Evolutionary conservation across 2,329 filamentous ascomycete genomes (phyloP), one percentile per base, ranked within the genome.

Genomic region (Chaetothyriales sp.): DNA sequence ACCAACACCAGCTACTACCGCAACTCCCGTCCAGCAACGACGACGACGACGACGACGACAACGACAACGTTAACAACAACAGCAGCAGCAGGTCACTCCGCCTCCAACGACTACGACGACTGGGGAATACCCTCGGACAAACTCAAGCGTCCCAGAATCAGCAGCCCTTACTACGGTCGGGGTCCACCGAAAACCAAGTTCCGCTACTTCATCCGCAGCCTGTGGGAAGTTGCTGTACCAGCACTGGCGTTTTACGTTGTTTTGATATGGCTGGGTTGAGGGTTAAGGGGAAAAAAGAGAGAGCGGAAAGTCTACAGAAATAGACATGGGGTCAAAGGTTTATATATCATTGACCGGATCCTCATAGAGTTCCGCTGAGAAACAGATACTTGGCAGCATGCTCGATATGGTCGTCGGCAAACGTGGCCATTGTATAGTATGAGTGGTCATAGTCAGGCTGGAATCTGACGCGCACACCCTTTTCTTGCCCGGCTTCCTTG

Each of bases 391-490:
- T 95, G 58, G 89, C 90, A 53, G 88, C 88, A 70, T 93, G 87
- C 62, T 86, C 82, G 59, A 96, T 77, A 68, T 98, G 92, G 61
- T 96, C 89, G 62, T 86, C 83, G 44, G 83, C 79, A 66, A 98
- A 98, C 15, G 80, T 81, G 36, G 89, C 83, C 74, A 98, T 93
- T 69, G 95, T 95, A 70, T 81, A 98, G 72, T 98, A 98, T 55
- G 87, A 94, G 71, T 98, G 92, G 67, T 98, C 92, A 65, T 98
- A 96, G 55, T 81, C 88, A 70, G 85, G 63, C 65, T 95, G 90
- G 73, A 90, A 92, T 62, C 90, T 79, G 56, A 96, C 70, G 49
- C 79, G 79, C 55, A 95, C 70, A 8, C 84, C 85, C 53, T 78
- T 73, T 54, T 74, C 70, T 49, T 87, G 75, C 18, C 86, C 86